Evolutionary conservation across 768 basidiomycete species (phyloP).

Genomic region (Lentinula detonsa): DNA sequence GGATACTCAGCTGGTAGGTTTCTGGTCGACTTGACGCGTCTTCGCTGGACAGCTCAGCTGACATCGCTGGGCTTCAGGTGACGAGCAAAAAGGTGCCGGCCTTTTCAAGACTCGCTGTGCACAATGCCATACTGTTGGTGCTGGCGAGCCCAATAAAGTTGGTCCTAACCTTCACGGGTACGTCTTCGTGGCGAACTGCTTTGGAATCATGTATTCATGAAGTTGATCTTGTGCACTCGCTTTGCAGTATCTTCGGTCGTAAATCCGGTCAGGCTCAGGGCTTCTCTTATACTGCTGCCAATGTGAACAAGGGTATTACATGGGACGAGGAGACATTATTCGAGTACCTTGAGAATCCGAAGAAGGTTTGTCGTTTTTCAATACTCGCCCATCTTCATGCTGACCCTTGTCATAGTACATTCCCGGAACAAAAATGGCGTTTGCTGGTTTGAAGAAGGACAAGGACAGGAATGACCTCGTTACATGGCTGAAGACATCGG

Average conservation of each 20-base stretch:
- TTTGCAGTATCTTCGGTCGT: constrained; percentile 79
- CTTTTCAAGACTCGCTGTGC: constrained; percentile 97
- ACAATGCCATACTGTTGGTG: constrained; percentile 86
- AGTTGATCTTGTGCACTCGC: not conserved
- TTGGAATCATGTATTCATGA: not conserved
- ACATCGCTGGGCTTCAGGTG: constrained; percentile 45
- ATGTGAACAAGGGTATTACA: constrained; percentile 86
- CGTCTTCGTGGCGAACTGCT: constrained; percentile 18
- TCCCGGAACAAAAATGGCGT: constrained; percentile 98
- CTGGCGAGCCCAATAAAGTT: constrained; percentile 79
- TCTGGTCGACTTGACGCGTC: not conserved
- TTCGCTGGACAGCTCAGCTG: not conserved
- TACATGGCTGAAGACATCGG: constrained; percentile 72
- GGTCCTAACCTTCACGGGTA: constrained; percentile 95
- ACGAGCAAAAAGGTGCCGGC: constrained; percentile 82
- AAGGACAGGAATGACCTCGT: constrained; percentile 96
- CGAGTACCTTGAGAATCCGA: constrained; percentile 95
- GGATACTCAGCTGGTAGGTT: constrained; percentile 36
- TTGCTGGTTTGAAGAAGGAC: constrained; percentile 97
- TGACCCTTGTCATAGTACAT: constrained; percentile 56
- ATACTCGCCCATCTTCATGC: not conserved
- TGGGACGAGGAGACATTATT: constrained; percentile 91
- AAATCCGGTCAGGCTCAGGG: constrained; percentile 81
- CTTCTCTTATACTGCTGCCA: constrained; percentile 91
- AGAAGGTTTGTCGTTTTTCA: constrained; percentile 61